Evolutionary conservation across 192 early-diverging fungal species (phyloP), one percentile per base, ranked within the genome.

Genomic region (Coemansia sp.): DNA sequence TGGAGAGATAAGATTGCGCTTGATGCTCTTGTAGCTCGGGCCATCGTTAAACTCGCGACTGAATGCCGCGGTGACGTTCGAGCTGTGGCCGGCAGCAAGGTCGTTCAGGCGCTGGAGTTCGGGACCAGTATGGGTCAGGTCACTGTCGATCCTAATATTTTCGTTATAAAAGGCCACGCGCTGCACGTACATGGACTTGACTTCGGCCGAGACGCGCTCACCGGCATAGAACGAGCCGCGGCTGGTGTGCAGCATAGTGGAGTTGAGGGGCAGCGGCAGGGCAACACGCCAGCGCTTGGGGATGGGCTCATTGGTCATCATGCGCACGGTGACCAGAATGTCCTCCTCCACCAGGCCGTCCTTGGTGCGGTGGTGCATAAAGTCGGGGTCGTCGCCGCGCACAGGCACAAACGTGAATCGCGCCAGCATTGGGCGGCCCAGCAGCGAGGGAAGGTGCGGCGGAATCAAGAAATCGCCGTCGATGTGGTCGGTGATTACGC

Each of bases 121-220:
- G n/a, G 71, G 70, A 0, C 68, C 79, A 3, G 10, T 24, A 27
- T 70, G 79, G 34, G 57, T 34, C 70, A 71, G 74, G 71, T 70
- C 70, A 13, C 72, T 70, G 65, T 71, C 66, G 7, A 77, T 43
- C 7, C 76, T 66, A 49, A 82, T 78, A 55, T 82, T 77, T n/a
- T 81, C 70, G 49, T 78, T 82, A 75, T 82, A 82, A 42, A 74
- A 77, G 2, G 72, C 68, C 13, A 74, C 75, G 13, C 80, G 80
- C 64, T 78, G 75, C 66, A 49, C 52, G 33, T 77, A 77, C 61
- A 74, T 47, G 24, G 80, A 77, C 72, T 77, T 82, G 31, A 82
- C 66, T 44, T 82, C 80, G 13, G 80, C 74, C 13, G 75, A 77
- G 1, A 82, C 76, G 13, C 70, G 68, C 33, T 77, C 75, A 13